Conservation (phyloP, 1,284 basidiomycete species). For the Naganishia liquefaciens region DNA sequence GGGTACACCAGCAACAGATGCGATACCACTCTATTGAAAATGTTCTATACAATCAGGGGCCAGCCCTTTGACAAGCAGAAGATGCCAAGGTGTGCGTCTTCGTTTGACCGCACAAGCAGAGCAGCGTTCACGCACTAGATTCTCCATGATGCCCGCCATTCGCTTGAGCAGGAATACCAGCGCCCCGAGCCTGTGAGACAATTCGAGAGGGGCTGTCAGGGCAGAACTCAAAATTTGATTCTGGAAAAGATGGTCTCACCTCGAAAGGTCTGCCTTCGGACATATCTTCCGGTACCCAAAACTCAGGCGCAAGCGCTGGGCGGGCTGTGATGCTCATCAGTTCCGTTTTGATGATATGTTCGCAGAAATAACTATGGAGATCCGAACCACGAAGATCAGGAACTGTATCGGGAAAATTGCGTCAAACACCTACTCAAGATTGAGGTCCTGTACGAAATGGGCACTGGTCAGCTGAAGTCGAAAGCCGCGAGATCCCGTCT, state of each 20-base stretch:
- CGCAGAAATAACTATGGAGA: constrained; percentile 44
- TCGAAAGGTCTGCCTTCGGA: constrained; percentile 5
- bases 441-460: constrained; percentile 38
- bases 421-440: constrained; percentile 38
- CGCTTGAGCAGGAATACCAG: no score
- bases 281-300: constrained; percentile 41
- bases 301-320: constrained; percentile 40
- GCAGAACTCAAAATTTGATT: neutral
- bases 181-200: no score
- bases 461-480: neutral
- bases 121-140: no score
- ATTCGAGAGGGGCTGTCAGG: no score
- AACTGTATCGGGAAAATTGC: no score
- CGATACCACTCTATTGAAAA: no score
- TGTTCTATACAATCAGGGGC: no score
- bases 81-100: no score
- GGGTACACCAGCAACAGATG: no score
- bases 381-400: neutral
- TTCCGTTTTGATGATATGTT: constrained; percentile 51
- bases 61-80: no score
- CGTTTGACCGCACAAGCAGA: no score
- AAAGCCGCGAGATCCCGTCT: neutral
- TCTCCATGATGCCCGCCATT: no score
- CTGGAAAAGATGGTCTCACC: neutral
- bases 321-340: constrained; percentile 48